A percentile compares a stretch with the other conserved stretches of the same genome.
These are phyloP conservation scores for Candolleomyces eurysporus DNA, from an alignment of 768 basidiomycete genomes.

Conservation along the genomic window DNA sequence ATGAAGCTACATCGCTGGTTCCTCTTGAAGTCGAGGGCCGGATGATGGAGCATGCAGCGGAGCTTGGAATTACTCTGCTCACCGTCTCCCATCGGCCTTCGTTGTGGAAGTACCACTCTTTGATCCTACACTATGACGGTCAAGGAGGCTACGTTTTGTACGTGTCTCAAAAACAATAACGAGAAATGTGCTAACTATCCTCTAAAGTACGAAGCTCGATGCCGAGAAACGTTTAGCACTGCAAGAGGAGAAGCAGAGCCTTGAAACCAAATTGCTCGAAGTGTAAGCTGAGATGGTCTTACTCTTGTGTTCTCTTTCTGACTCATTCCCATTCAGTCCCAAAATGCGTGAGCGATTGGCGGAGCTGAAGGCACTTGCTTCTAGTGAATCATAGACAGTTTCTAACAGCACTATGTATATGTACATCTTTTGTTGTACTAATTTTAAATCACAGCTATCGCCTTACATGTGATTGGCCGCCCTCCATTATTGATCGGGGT, in stretches of 20 bases:
- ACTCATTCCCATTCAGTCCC: constrained; percentile 45
- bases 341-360: constrained; percentile 76
- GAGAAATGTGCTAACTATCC: not conserved
- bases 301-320: not conserved
- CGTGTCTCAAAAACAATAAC: constrained; percentile 27
- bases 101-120: constrained; percentile 88
- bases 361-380: constrained; percentile 50
- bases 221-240: constrained; percentile 86
- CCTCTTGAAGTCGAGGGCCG: constrained; percentile 88
- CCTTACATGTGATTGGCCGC: not conserved
- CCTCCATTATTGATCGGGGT: not conserved
- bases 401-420: not conserved
- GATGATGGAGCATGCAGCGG: constrained; percentile 93
- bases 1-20: constrained; percentile 95
- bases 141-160: constrained; percentile 95
- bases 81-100: constrained; percentile 96
- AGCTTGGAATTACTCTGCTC: constrained; percentile 85
- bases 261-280: constrained; percentile 84
- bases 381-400: constrained; percentile 1
- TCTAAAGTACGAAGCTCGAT: constrained; percentile 76
- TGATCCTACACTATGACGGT: constrained; percentile 90
- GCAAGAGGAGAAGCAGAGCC: constrained; percentile 90
- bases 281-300: constrained; percentile 50
- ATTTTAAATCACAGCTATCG: not conserved
- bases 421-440: not conserved